Evolutionary conservation across 2,329 filamentous ascomycete genomes (phyloP).

Genomic region (Diaporthe australafricana): DNA sequence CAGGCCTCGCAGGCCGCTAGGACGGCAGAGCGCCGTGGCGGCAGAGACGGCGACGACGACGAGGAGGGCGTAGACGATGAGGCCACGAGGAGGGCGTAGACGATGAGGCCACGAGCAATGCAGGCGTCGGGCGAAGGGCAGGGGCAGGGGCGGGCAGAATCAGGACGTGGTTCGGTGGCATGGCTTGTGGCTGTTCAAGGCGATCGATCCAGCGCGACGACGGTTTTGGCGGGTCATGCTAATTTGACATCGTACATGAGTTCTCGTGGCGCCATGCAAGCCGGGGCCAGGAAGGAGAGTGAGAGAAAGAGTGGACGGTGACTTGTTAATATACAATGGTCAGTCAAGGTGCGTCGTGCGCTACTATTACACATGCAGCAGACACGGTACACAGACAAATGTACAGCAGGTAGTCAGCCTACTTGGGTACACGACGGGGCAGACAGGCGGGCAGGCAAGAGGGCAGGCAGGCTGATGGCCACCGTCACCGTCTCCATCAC

Average conservation of each 20-base stretch:
- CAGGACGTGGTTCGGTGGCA: background rate
- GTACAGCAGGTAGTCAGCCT: too few relatives aligned
- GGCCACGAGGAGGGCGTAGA: background rate
- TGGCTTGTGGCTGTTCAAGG: background rate
- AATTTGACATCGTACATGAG: background rate
- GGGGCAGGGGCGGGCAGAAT: background rate
- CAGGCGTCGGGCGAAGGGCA: background rate
- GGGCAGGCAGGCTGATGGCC: too few relatives aligned
- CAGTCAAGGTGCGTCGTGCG: too few relatives aligned
- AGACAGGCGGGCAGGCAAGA: too few relatives aligned
- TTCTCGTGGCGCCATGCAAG: background rate
- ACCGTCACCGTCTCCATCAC: too few relatives aligned
- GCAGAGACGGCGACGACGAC: background rate
- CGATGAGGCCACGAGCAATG: background rate
- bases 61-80: background rate
- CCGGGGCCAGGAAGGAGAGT: background rate
- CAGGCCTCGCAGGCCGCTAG: constrained; percentile 4
- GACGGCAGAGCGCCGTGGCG: background rate
- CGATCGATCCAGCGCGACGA: background rate
- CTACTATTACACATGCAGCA: too few relatives aligned
- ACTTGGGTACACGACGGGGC: too few relatives aligned
- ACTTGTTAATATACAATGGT: too few relatives aligned
- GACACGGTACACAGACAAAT: too few relatives aligned
- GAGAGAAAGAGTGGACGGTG: background rate
- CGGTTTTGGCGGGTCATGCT: background rate